These are phyloP conservation scores for Pseudonitzschia multiseries DNA, from an alignment of 108 stramenopile genomes.

Conservation along the genomic window DNA sequence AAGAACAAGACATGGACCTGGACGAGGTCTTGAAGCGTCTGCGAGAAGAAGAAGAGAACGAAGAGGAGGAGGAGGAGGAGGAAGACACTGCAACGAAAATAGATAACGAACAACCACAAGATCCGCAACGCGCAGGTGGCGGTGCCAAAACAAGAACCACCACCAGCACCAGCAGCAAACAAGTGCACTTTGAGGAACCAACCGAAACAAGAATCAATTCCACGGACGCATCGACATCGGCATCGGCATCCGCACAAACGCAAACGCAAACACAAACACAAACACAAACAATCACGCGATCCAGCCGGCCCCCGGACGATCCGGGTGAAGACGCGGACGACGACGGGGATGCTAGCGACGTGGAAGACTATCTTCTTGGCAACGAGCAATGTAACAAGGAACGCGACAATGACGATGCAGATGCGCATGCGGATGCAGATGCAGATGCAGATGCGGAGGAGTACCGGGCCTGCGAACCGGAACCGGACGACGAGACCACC, in stretches of 20 bases:
- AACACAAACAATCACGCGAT: not conserved
- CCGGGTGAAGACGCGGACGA: constrained; percentile 51
- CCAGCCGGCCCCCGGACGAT: constrained; percentile 1
- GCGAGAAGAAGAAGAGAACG: constrained; percentile 25
- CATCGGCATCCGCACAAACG: not conserved
- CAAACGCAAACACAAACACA: no score
- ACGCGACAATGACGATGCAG: no score
- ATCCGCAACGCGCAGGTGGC: no score
- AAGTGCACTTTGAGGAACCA: not conserved
- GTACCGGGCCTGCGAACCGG: constrained; percentile 40
- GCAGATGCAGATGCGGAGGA: constrained; percentile 45
- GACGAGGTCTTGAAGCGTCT: constrained; percentile 49
- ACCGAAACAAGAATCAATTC: not conserved
- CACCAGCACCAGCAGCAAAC: not conserved
- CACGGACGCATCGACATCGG: constrained; percentile 11
- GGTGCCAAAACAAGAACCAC: constrained; percentile 2
- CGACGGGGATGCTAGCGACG: constrained; percentile 61
- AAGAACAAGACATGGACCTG: constrained; percentile 61
- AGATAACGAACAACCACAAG: not conserved
- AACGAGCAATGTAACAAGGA: constrained; percentile 27
- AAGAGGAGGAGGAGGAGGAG: constrained; percentile 24
- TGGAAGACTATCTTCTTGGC: constrained; percentile 40
- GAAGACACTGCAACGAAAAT: not conserved
- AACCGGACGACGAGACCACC: constrained; percentile 61
- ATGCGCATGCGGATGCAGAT: no score